A percentile compares a stretch with the other conserved stretches of the same genome.
These are phyloP conservation scores for Blechomonas ayalai DNA, from an alignment of 208 protist species.

Conservation along the genomic window DNA sequence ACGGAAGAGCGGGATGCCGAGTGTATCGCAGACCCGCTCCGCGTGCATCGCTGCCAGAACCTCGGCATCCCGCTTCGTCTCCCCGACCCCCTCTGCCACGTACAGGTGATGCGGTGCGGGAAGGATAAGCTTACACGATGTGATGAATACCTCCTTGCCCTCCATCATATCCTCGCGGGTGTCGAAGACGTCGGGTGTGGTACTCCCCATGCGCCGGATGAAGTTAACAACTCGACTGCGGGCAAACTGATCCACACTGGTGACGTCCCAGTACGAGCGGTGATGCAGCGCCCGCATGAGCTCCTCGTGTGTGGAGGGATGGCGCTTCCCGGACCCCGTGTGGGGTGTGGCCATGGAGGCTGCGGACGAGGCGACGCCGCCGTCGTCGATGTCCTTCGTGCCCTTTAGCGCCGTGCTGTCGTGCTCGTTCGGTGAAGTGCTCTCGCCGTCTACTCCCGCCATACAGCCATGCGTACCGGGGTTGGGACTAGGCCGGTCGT, in stretches of 20 bases:
- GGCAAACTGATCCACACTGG: constrained; percentile 48
- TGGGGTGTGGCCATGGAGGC: neutral
- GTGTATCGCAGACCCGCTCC: constrained; percentile 61
- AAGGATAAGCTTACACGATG: constrained; percentile 36
- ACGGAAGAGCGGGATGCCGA: constrained; percentile 60
- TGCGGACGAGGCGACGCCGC: neutral
- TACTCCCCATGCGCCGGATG: constrained; percentile 48
- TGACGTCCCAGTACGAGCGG: constrained; percentile 33
- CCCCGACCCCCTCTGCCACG: constrained; percentile 58
- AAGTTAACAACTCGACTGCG: constrained; percentile 69
- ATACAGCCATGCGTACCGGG: no score
- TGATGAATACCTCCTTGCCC: constrained; percentile 23
- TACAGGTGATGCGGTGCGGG: constrained; percentile 49
- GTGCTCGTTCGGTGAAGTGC: no score
- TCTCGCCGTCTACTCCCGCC: no score
- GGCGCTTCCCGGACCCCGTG: neutral
- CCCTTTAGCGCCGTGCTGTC: no score
- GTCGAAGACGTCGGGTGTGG: constrained; percentile 26
- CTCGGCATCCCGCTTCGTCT: constrained; percentile 61
- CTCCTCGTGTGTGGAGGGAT: neutral
- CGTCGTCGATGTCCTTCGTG: neutral
- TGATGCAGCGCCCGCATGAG: constrained; percentile 1
- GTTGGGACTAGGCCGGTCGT: no score
- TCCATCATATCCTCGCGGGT: constrained; percentile 18
- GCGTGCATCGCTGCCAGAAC: constrained; percentile 82